A percentile compares a stretch with the other conserved stretches of the same genome.
Conservation (phyloP, 2,329 filamentous ascomycete genomes). For the Fusarium nisikadoi region DNA sequence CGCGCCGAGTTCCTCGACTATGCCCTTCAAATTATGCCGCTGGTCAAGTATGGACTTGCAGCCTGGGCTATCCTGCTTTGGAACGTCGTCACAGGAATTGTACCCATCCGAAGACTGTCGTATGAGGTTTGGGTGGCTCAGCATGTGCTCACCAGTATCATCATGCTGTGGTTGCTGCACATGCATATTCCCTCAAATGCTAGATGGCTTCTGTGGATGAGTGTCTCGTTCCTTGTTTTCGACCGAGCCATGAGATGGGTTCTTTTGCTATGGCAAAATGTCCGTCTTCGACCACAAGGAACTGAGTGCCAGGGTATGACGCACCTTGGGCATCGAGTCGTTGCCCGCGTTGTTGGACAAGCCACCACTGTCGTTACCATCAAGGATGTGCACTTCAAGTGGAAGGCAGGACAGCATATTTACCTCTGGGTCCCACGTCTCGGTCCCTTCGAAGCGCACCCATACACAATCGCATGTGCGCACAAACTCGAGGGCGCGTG, state of each 20-base stretch:
- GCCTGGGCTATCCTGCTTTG: conserved; percentile 74
- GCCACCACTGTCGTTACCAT: conserved; percentile 68
- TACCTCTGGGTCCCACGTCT: conserved; percentile 69
- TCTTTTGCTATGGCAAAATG: conserved; percentile 64
- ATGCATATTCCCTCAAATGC: conserved; percentile 70
- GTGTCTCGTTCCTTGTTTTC: conserved; percentile 69
- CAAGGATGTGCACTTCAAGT: conserved; percentile 68
- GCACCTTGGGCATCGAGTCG: conserved; percentile 63
- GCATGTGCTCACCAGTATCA: conserved; percentile 69
- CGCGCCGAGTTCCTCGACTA: conserved; percentile 66
- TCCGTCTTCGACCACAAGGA: conserved; percentile 54
- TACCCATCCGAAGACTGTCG: conserved; percentile 71
- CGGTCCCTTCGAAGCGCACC: conserved; percentile 66
- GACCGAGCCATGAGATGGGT: conserved; percentile 67
- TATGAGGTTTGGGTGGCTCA: conserved; percentile 78
- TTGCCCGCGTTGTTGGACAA: conserved; percentile 59
- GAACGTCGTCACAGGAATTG: conserved; percentile 71
- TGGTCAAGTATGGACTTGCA: conserved; percentile 73
- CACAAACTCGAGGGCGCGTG: conserved; percentile 62
- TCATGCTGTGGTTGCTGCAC: conserved; percentile 72
- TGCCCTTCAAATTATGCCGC: conserved; percentile 69
- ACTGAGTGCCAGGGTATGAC: conserved; percentile 60
- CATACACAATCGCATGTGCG: conserved; percentile 70
- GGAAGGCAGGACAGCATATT: conserved; percentile 69
- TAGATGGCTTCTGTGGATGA: conserved; percentile 72